Evolutionary conservation across 129 eudicot genomes (phyloP), one percentile per base, ranked within the genome.

Genomic region (Flaveria bidentis): DNA sequence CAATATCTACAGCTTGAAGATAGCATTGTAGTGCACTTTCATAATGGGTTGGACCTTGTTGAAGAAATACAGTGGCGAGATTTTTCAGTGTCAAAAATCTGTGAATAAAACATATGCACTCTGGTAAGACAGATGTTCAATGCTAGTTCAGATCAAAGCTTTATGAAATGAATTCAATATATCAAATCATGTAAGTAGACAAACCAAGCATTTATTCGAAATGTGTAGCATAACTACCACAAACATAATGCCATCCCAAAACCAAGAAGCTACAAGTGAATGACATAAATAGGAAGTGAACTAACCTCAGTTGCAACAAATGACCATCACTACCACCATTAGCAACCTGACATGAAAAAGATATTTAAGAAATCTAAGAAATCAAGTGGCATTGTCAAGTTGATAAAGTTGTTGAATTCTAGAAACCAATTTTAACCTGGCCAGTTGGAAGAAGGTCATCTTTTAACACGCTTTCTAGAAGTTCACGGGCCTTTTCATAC

Each of bases 1-100:
- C 99, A 73, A 94, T 94, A 74, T 94, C 99, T 60, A 87, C 99
- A 74, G 99, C 99, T 84, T 94, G 99, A 72, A 94, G 96, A 80
- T 94, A 91, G 84, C 99, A 94, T 15, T 78, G 85, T 36, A 94
- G 78, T 61, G 99, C 99, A 56, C 72, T 89, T 79, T 91, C 96
- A 80, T 86, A 69, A 70, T 72, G 85, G 53, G 78, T 23, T 76
- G 89, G 75, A 71, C 97, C 99, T 89, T 87, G 93, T 83, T 91
- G 90, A 75, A 94, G 90, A 70, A 86, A 94, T 67, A 91, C 99
- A 49, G 88, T 78, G 65, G 99, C 99, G 78, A 94, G 99, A 72
- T 94, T 94, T 77, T 94, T 94, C 63, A 94, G 85, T 7, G 93
- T 90, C 80, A 94, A 80, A 76, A 87, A 93, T 82, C 98, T 93